Conservation (phyloP, 1,284 basidiomycete genomes). For the Coniophora puteana region DNA sequence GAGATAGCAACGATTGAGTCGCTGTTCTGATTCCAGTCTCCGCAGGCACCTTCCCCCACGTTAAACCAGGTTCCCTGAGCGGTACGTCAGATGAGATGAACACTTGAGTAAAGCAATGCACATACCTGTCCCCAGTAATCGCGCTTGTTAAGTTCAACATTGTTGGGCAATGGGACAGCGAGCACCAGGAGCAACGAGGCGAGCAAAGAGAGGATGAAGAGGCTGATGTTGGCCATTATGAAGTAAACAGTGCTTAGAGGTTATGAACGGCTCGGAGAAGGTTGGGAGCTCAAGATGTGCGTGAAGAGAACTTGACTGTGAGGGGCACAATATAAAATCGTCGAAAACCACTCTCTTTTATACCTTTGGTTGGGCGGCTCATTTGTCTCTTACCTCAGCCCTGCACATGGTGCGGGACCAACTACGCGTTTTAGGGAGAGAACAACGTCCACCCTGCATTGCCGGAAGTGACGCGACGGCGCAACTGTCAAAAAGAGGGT, state of each 20-base stretch:
- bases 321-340: too few species aligned
- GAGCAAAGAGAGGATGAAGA: slow-evolving; percentile 42
- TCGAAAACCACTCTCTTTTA: too few species aligned
- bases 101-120: background rate
- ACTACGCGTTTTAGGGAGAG: too few species aligned
- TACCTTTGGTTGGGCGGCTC: too few species aligned
- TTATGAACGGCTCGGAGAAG: slow-evolving; percentile 6
- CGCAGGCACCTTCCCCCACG: slow-evolving; percentile 47
- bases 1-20: slow-evolving; percentile 49
- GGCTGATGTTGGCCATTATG: slow-evolving; percentile 37
- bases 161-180: slow-evolving; percentile 43
- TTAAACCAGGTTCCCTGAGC: slow-evolving; percentile 38
- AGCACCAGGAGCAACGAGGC: slow-evolving; percentile 37
- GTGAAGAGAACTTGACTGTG: too few species aligned
- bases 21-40: slow-evolving; percentile 32
- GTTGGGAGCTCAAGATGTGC: slow-evolving; percentile 5
- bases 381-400: too few species aligned
- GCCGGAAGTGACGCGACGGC: too few species aligned
- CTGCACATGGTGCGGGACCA: too few species aligned
- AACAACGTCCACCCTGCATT: too few species aligned
- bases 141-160: slow-evolving; percentile 42
- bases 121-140: slow-evolving; percentile 18
- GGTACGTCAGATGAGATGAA: slow-evolving; percentile 8
- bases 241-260: slow-evolving; percentile 10
- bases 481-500: too few species aligned